Conservation (phyloP, 1,139 yeast genomes). For the Blastobotrys serpentis region DNA sequence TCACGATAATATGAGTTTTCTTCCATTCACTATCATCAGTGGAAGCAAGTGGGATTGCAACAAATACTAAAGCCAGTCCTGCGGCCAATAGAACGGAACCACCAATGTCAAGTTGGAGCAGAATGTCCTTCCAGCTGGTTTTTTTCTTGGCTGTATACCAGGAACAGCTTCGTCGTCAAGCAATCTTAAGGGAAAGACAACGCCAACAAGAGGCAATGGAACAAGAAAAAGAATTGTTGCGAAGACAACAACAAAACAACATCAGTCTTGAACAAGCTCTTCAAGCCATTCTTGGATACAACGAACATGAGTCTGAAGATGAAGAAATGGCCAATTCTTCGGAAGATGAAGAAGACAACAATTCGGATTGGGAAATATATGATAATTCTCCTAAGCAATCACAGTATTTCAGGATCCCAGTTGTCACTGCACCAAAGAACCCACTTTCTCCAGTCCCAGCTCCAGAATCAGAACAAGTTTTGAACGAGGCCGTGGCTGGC, state of each 20-base stretch:
- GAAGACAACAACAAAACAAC: background rate
- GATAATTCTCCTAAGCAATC: background rate
- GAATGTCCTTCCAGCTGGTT: constrained; percentile 11
- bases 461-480: background rate
- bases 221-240: background rate
- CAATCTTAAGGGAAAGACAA: background rate
- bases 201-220: background rate
- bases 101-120: constrained; percentile 22
- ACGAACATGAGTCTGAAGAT: background rate
- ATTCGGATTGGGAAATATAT: background rate
- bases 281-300: background rate
- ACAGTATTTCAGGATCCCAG: background rate
- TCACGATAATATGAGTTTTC: constrained; percentile 15
- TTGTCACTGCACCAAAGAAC: background rate
- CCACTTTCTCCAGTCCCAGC: background rate
- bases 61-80: constrained; percentile 22
- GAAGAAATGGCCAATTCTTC: background rate
- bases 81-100: constrained; percentile 22
- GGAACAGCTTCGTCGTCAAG: too few species aligned
- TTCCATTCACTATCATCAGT: constrained; percentile 12
- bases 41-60: constrained; percentile 24
- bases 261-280: constrained; percentile 1
- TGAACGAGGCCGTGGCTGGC: too few species aligned
- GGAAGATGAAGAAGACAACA: too few species aligned
- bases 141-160: background rate